Evolutionary conservation across 2,329 filamentous ascomycete genomes (phyloP).

Genomic region (Metarhizium album): DNA sequence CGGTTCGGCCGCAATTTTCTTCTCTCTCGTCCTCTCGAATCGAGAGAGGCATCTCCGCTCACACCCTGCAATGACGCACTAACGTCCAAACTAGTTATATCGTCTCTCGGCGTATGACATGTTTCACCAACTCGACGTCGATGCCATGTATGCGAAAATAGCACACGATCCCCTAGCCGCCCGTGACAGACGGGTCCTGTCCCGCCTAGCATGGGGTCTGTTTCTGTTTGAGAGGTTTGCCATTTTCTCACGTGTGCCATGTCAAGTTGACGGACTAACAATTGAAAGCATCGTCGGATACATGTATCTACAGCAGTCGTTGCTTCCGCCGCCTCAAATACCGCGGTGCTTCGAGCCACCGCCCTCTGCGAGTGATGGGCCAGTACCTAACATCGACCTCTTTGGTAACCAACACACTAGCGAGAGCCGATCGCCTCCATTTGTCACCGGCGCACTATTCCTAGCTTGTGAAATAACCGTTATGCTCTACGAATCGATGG

Average conservation of each 20-base stretch:
- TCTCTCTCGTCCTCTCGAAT: background rate
- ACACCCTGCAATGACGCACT: background rate
- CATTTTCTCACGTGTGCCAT: background rate
- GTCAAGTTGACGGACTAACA: background rate
- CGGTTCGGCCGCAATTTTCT: background rate
- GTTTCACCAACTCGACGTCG: constrained; percentile 8
- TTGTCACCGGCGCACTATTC: constrained; percentile 7
- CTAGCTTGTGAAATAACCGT: constrained; percentile 9
- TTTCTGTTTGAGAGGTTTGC: constrained; percentile 13
- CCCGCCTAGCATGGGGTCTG: constrained; percentile 10
- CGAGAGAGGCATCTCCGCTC: background rate
- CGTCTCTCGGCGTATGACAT: constrained; percentile 13
- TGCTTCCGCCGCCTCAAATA: constrained; percentile 6
- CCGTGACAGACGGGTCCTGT: constrained; percentile 4
- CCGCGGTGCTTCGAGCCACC: constrained; percentile 8
- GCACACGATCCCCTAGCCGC: constrained; percentile 1
- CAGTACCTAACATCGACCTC: constrained; percentile 5
- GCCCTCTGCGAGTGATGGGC: background rate
- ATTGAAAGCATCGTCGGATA: constrained; percentile 7
- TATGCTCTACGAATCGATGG: constrained; percentile 10
- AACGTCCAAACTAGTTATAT: constrained; percentile 9
- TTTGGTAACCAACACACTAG: constrained; percentile 4
- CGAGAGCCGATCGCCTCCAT: constrained; percentile 2
- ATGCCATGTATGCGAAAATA: constrained; percentile 4
- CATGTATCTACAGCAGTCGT: constrained; percentile 8